Base-by-base conservation (phyloP, 2,329 filamentous ascomycete genomes). In the Sodiomyces alkalinus region DNA sequence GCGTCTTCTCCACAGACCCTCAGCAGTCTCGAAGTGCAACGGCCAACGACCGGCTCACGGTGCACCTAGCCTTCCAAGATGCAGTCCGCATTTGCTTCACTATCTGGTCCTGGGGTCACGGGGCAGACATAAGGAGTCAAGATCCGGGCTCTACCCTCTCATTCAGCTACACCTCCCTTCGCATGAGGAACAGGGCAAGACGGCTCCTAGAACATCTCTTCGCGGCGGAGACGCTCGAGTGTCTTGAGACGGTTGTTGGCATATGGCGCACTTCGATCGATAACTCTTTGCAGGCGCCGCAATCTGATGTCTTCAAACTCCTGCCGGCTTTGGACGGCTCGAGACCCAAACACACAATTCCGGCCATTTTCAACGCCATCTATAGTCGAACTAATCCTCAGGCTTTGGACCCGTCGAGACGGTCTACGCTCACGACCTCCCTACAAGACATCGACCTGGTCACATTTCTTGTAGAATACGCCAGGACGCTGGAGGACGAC, bases 31-130 rank as follows among this genome's bases (percentile, higher is more conserved):
- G 85, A 27, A 83, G 76, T 33, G 73, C 77, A 6, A 85, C 81
- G n/a, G 85, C 86, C 7, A 98, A 96, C 44, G 87, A 90, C 42
- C 73, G 87, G 25, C 63, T 98, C 14, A 96, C 90, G 0, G 87
- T 98, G 13, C 64, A 94, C 23, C 63, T 98, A n/a, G 92, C 86
- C 8, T 93, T 98, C 47, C 87, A 96, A 50, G 92, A 98, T 48
- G 83, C 86, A 1, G 82, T 96, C 33, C 74, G 83, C 15, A 80
- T 92, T 27, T 93, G 86, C 51, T 92, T 92, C 47, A 73, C 65
- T 9, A 93, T 98, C 29, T 98, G 92, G 90, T 80, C 81, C 1
- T 98, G 90, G 87, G 82, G 80, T 5, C 71, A 77, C 44, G 67
- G 67, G 3, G 60, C 60, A 17, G 74, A 77, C 41, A 56, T 63